These are phyloP conservation scores for Aspergillus vadensis DNA, from an alignment of 2,329 filamentous ascomycete species.

Conservation along the genomic window DNA sequence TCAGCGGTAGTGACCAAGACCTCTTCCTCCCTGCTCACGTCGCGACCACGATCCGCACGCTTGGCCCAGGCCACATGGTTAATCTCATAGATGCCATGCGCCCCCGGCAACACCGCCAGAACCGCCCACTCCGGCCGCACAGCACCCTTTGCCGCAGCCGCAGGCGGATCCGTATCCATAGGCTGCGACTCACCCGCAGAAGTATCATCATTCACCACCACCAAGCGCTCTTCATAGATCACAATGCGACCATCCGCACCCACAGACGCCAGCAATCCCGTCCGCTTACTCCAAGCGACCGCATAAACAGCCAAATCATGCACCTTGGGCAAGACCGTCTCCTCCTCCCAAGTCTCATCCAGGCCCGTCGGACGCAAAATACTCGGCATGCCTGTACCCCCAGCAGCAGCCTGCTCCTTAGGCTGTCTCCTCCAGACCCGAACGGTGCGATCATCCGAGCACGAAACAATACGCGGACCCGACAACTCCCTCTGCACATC, in stretches of 20 bases:
- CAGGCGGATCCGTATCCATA: conserved; percentile 28
- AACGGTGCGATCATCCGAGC: conserved; percentile 79
- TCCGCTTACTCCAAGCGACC: conserved; percentile 76
- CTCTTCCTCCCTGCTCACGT: conserved; percentile 65
- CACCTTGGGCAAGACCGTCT: conserved; percentile 69
- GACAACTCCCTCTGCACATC: conserved; percentile 29
- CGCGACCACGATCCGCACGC: conserved; percentile 65
- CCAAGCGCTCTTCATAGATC: conserved; percentile 69
- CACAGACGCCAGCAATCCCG: conserved; percentile 79
- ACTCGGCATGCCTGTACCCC: conserved; percentile 68
- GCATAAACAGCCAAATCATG: conserved; percentile 85
- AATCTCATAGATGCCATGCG: conserved; percentile 89
- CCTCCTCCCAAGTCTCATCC: conserved; percentile 82
- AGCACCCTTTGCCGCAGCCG: conserved; percentile 28
- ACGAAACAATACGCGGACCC: conserved; percentile 70
- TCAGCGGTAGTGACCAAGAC: conserved; percentile 90
- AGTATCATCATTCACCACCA: conserved; percentile 1
- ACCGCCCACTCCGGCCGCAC: conserved; percentile 66
- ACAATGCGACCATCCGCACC: conserved; percentile 83
- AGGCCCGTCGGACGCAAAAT: conserved; percentile 74
- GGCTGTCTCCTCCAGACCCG: conserved; percentile 73
- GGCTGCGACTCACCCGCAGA: conserved; percentile 21
- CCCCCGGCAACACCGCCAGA: conserved; percentile 67
- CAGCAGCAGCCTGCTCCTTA: conserved; percentile 34
- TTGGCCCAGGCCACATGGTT: conserved; percentile 90